Percentiles rank a stretch among this genome's conserved stretches.
These are phyloP conservation scores for Backusella circina DNA, from an alignment of 192 early-diverging fungal genomes.

Conservation along the genomic window DNA sequence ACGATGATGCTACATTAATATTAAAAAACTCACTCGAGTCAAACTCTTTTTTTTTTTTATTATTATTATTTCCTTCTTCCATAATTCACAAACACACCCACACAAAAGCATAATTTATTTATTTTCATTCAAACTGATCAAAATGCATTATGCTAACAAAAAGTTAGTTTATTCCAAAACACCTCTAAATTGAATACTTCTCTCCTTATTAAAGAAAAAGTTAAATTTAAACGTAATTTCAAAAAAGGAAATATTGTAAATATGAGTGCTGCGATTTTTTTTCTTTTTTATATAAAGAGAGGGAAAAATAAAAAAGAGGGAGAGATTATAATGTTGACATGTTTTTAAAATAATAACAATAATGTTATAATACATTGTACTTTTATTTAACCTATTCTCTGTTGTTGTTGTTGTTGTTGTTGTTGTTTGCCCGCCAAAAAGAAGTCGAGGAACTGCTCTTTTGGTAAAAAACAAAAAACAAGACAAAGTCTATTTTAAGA, in stretches of 20 bases:
- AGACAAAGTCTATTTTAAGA: background rate
- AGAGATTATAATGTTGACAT: background rate
- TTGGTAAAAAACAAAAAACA: background rate
- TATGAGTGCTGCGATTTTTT: background rate
- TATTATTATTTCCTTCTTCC: background rate
- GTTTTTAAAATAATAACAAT: background rate
- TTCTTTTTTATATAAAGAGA: background rate
- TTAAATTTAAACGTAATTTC: background rate
- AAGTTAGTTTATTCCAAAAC: constrained; percentile 1
- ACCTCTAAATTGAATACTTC: background rate
- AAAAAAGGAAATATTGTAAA: background rate
- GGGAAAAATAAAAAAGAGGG: background rate
- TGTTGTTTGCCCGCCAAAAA: background rate
- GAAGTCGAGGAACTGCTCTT: background rate
- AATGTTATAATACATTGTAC: background rate
- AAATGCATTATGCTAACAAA: background rate
- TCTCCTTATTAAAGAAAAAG: background rate
- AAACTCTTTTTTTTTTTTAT: background rate
- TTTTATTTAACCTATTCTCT: background rate
- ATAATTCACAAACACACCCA: background rate
- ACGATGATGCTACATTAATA: background rate
- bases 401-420: background rate
- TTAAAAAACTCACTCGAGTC: background rate
- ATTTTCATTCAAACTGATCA: background rate
- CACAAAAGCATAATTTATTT: constrained; percentile 1